Evolutionary conservation across 306 rosid species (phyloP).

Genomic region (Acacia confusa): DNA sequence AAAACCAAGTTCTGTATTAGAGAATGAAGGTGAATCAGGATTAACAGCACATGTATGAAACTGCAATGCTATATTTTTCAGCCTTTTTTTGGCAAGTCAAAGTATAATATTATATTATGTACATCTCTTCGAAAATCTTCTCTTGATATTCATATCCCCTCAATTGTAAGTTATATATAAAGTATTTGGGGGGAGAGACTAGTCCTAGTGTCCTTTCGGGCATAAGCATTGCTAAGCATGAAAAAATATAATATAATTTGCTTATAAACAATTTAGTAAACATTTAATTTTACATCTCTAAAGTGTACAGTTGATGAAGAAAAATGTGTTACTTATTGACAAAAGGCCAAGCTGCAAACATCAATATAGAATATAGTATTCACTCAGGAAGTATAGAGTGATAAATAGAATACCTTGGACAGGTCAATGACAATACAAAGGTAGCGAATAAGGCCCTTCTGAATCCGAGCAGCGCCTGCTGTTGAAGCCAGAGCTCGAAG

Average conservation of each 20-base stretch:
- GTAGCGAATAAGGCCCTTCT: slow-evolving; percentile 94
- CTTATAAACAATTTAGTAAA: background rate
- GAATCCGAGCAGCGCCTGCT: slow-evolving; percentile 73
- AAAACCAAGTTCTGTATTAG: slow-evolving; percentile 30
- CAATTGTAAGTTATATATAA: slow-evolving; percentile 9
- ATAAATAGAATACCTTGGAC: slow-evolving; percentile 63
- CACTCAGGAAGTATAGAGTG: background rate
- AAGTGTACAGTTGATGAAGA: slow-evolving; percentile 9
- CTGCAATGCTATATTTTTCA: background rate
- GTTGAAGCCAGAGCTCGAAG: slow-evolving; percentile 67
- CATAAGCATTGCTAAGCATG: slow-evolving; percentile 6
- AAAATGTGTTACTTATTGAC: background rate
- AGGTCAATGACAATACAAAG: slow-evolving; percentile 72
- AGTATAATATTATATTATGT: background rate
- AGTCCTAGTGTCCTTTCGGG: slow-evolving; percentile 16
- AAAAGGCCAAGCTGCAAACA: background rate
- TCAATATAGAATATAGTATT: background rate
- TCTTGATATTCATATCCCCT: background rate
- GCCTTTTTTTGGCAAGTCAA: background rate
- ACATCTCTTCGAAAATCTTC: background rate
- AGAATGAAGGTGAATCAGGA: background rate
- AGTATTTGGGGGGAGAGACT: slow-evolving; percentile 14
- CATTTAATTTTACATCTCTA: background rate
- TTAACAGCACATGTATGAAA: slow-evolving; percentile 3
- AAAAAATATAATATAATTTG: slow-evolving; percentile 18